A percentile compares a stretch with the other conserved stretches of the same genome.
These are phyloP conservation scores for Venturia carpophila DNA, from an alignment of 2,329 filamentous ascomycete genomes.

Conservation along the genomic window DNA sequence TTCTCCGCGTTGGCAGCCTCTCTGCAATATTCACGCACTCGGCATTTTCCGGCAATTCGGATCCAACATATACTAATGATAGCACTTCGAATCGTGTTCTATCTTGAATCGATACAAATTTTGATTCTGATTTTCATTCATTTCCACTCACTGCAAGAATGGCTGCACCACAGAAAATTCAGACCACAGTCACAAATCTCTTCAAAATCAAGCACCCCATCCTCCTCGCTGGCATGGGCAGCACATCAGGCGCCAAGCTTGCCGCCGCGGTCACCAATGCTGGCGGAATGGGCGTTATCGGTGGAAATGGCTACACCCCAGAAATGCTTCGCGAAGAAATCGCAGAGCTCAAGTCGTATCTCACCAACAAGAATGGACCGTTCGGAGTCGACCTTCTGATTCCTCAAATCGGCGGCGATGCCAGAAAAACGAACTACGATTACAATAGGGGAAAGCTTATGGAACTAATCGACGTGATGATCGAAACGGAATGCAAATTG, in stretches of 20 bases:
- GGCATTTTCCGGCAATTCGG: neutral
- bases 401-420: conserved; percentile 16
- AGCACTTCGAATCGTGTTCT: neutral
- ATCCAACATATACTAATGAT: neutral
- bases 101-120: neutral
- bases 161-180: conserved; percentile 11
- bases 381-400: conserved; percentile 19
- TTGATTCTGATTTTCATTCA: neutral
- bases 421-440: conserved; percentile 19
- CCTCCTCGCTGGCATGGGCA: conserved; percentile 17
- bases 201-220: conserved; percentile 18
- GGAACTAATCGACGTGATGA: conserved; percentile 19
- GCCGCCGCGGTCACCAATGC: conserved; percentile 18
- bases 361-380: conserved; percentile 9
- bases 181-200: conserved; percentile 8
- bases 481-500: conserved; percentile 14
- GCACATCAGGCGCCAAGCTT: conserved; percentile 13
- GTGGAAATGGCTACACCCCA: conserved; percentile 17
- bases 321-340: conserved; percentile 17
- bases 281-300: conserved; percentile 18
- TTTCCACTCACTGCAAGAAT: neutral
- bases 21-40: neutral
- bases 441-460: conserved; percentile 18
- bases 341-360: conserved; percentile 18
- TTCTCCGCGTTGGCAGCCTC: neutral